These are phyloP conservation scores for Diospyros kaki DNA, from an alignment of 148 eudicot species.

Conservation along the genomic window DNA sequence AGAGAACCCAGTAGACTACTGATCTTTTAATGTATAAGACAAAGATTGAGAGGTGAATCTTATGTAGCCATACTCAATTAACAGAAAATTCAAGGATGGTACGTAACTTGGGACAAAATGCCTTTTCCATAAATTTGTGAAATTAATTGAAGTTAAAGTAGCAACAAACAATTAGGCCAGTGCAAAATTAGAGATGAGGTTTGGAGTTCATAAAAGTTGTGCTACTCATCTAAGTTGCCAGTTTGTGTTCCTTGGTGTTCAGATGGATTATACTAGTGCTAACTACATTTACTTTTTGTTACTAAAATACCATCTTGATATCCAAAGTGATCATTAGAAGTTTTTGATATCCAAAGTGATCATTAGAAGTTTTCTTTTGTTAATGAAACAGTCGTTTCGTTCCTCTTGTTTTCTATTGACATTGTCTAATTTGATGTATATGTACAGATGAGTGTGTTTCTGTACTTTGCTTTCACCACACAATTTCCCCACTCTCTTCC, in stretches of 20 bases:
- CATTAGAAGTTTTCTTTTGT: background rate
- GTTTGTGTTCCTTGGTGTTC: background rate
- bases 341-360: background rate
- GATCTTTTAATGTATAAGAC: too few relatives aligned
- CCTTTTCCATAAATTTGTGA: background rate
- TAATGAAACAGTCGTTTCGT: background rate
- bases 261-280: background rate
- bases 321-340: background rate
- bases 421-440: background rate
- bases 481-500: background rate
- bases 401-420: background rate
- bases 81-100: background rate
- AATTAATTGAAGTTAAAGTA: background rate
- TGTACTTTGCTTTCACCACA: background rate
- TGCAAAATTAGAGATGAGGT: background rate
- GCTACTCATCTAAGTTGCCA: background rate
- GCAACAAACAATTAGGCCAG: background rate
- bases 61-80: background rate
- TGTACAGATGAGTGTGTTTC: background rate
- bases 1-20: too few relatives aligned
- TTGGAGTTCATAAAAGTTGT: background rate
- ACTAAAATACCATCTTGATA: background rate
- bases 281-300: background rate
- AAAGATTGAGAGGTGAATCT: background rate
- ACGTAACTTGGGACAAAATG: background rate